Conservation (phyloP, 2,329 filamentous ascomycete species). For the Aspergillus neoniger region DNA sequence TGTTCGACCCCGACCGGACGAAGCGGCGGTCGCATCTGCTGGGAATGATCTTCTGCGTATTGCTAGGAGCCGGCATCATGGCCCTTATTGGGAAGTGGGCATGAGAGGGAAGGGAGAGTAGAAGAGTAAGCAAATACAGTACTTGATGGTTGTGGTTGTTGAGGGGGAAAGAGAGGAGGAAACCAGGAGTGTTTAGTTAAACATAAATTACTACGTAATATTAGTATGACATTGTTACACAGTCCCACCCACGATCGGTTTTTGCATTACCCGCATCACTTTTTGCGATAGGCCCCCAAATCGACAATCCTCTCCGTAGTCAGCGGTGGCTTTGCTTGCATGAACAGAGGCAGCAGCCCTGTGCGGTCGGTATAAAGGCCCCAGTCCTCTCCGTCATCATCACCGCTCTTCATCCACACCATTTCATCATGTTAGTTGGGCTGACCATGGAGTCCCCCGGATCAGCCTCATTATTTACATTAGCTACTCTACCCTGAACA, state of each 20-base stretch:
- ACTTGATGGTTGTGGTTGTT: too few relatives aligned
- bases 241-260: background rate
- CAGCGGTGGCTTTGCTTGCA: background rate
- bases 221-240: background rate
- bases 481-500: background rate
- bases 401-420: background rate
- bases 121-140: too few relatives aligned
- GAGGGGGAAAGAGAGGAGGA: background rate
- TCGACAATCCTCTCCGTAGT: background rate
- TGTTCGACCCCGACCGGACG: conserved; percentile 52
- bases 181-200: background rate
- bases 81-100: conserved; percentile 56
- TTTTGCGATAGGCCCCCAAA: background rate
- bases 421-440: background rate
- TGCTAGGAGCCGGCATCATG: conserved; percentile 50
- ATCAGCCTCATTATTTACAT: background rate
- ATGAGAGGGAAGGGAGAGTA: conserved; percentile 21
- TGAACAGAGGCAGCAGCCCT: conserved; percentile 1
- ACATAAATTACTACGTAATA: background rate
- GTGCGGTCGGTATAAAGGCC: background rate
- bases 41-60: conserved; percentile 46
- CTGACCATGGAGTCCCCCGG: background rate
- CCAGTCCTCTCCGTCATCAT: background rate
- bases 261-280: background rate
- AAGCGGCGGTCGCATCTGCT: conserved; percentile 39